Conservation (phyloP, 2,329 filamentous ascomycete genomes). For the Aspergillus floridensis region DNA sequence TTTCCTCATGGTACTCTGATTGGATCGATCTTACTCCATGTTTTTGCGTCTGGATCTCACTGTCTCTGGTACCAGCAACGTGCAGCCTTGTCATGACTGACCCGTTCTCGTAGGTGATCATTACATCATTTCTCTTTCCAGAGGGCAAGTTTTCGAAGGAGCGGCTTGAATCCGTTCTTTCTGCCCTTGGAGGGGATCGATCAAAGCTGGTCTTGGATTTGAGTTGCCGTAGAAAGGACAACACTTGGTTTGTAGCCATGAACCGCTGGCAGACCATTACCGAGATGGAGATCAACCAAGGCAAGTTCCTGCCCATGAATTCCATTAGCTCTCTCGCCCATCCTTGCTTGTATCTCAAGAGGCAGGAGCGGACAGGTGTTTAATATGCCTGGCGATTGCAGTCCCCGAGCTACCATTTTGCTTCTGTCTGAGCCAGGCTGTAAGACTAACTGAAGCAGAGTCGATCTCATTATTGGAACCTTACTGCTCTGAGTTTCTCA, state of each 20-base stretch:
- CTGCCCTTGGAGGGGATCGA: slow-evolving; percentile 69
- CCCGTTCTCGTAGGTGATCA: slow-evolving; percentile 71
- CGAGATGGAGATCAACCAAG: slow-evolving; percentile 87
- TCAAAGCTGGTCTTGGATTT: slow-evolving; percentile 89
- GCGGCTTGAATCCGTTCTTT: slow-evolving; percentile 70
- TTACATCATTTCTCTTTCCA: slow-evolving; percentile 94
- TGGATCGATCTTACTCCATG: background rate
- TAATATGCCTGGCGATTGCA: background rate
- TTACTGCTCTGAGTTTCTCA: slow-evolving; percentile 93
- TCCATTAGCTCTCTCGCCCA: background rate
- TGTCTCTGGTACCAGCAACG: background rate
- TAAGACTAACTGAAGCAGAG: slow-evolving; percentile 51
- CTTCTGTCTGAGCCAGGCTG: background rate
- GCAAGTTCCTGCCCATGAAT: slow-evolving; percentile 46
- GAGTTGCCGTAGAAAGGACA: slow-evolving; percentile 75
- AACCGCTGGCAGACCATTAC: slow-evolving; percentile 99
- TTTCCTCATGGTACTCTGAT: background rate
- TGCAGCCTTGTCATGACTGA: background rate
- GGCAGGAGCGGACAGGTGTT: background rate
- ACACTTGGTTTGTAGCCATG: slow-evolving; percentile 95
- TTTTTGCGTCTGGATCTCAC: background rate
- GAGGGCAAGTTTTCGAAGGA: slow-evolving; percentile 75
- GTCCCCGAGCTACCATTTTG: background rate
- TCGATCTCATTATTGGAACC: slow-evolving; percentile 79
- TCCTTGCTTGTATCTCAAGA: background rate